Evolutionary conservation across 768 basidiomycete genomes (phyloP), one percentile per base, ranked within the genome.

Genomic region (Phlebiopsis flavidoalba): DNA sequence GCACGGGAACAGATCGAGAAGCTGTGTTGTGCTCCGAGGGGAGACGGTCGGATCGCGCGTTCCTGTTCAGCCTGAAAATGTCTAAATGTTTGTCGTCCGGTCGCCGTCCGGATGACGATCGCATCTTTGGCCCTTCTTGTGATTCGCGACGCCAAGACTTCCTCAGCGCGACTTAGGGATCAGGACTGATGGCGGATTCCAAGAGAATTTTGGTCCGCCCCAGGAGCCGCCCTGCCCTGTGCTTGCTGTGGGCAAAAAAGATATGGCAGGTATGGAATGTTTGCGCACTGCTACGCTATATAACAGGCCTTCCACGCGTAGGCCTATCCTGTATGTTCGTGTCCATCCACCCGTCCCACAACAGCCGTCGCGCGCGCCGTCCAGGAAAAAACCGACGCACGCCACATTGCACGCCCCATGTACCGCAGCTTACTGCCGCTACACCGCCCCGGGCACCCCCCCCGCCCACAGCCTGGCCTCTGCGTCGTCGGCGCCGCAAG

Each of bases 1-100:
- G 19, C 12, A 26, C 19, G 48, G 48, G 48, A 19, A 15, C 48
- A 49, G 48, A 49, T 49, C 48, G 48, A 49, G n/a, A n/a, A n/a
- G 48, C 19, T 17, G n/a, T 12, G 40, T 43, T 17, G 40, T 40
- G n/a, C n/a, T n/a, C n/a, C n/a, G 26, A 12, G 40, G n/a, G n/a
- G n/a, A n/a, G 26, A 31, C 26, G 26, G 26, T 31, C 40, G 40
- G 12, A 43, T 17, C 8, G 21, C 45, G 57, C n/a, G n/a, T n/a
- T 49, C 19, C 57, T 55, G 12, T 40, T 50, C 58, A 62, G 57
- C 61, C 61, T 55, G n/a, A 53, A 62, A 62, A 47, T 58, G 61
- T 62, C 31, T 43, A 47, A 62, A 62, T 62, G 61, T 52, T n/a
- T 19, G 11, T 57, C 35, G 35, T 54, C 53, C 11, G 4, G n/a